Base-by-base conservation (phyloP, 768 basidiomycete species). In the Mycena haematopus region DNA sequence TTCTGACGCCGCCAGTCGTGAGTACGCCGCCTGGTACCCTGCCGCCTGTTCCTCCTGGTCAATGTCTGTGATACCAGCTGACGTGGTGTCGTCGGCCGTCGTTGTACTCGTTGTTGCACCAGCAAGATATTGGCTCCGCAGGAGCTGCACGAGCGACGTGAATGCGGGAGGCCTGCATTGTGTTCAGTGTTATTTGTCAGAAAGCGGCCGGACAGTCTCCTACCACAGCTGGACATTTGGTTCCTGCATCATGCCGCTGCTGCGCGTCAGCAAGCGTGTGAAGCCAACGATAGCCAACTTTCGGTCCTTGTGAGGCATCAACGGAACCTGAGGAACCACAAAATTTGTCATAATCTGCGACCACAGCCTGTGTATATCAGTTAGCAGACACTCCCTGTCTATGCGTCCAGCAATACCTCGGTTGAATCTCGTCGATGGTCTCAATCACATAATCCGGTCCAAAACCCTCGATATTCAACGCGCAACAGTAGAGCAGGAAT, bases 1-100 rank as follows among this genome's bases (percentile, higher is more conserved):
- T 66, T 92, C 91, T 1, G 90, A 89, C 1, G 96, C 92, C 0
- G 95, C 96, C 19, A 98, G 83, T 36, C 91, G 86, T 54, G 95
- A 95, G 78, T 96, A 99, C 5, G 94, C 92, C 0, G 94, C 93
- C 71, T 99, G 97, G 76, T 98, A 98, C 1, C 95, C 93, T 7
- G 90, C 90, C 2, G 84, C 83, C 72, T 92, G 91, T 71, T 98
- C 96, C 71, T 98, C 96, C 63, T 87, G 88, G 72, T 98, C 96
- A 49, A 97, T 86, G 55, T 85, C 86, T 1, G 91, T 92, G 36
- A 93, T 71, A 0, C 85, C 86, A 0, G 80, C 78, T 47, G 85
- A 77, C 9, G 80, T 25, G 7, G 51, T 49, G 27, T 63, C 73
- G 50, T 87, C 79, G 55, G 71, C 74, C 6, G 74, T 67, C 38